Evolutionary conservation across 306 rosid genomes (phyloP).

Genomic region (Cicer judaicum): DNA sequence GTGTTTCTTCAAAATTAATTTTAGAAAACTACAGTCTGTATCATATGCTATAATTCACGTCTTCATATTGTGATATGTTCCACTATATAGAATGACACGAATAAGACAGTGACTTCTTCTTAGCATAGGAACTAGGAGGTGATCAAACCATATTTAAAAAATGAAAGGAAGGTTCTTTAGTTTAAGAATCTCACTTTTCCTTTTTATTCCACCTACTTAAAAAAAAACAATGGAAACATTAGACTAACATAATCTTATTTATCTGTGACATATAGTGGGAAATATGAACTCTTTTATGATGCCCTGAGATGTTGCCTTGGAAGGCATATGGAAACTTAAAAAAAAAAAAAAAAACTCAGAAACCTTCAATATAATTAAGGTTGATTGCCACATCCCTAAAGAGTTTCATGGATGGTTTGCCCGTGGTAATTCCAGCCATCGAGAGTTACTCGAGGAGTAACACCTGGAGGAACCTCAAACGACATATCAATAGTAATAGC

Average conservation of each 20-base stretch:
- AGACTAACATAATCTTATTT: constrained; percentile 26
- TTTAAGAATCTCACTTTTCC: constrained; percentile 6
- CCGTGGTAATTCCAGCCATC: constrained; percentile 77
- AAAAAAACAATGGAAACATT: constrained; percentile 14
- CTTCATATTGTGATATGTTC: constrained; percentile 1
- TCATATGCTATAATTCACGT: constrained; percentile 23
- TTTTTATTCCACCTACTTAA: constrained; percentile 29
- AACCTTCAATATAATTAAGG: not conserved
- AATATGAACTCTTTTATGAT: constrained; percentile 11
- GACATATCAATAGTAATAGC: constrained; percentile 63
- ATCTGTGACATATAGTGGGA: not conserved
- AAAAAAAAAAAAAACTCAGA: not conserved
- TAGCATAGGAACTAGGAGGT: not conserved
- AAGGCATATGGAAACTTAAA: constrained; percentile 7
- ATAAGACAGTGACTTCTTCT: not conserved
- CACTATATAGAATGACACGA: not conserved
- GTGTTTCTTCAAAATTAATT: constrained; percentile 22
- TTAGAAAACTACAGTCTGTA: constrained; percentile 24
- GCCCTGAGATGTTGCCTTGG: not conserved
- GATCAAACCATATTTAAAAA: constrained; percentile 15
- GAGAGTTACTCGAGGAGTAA: constrained; percentile 69
- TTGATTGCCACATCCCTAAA: constrained; percentile 37
- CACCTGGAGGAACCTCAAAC: constrained; percentile 71
- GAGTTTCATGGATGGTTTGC: constrained; percentile 49
- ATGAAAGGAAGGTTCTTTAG: not conserved